Evolutionary conservation across 805 yeast species (phyloP).

Genomic region (Candida piceae): DNA sequence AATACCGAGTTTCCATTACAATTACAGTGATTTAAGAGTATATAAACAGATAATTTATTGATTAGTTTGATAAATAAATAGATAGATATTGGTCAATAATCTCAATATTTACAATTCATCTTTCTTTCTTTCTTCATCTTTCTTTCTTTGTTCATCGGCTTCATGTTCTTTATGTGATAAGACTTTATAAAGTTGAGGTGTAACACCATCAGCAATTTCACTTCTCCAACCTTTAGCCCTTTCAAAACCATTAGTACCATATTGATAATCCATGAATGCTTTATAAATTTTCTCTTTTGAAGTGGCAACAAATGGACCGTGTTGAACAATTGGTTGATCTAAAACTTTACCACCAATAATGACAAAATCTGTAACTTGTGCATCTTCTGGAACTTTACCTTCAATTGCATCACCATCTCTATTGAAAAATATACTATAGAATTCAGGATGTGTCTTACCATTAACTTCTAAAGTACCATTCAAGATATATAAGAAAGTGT

Average conservation of each 20-base stretch:
- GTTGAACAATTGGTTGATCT: conserved; percentile 74
- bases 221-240: conserved; percentile 57
- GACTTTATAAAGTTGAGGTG: conserved; percentile 21
- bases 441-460: conserved; percentile 38
- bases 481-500: conserved; percentile 64
- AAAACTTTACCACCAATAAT: conserved; percentile 72
- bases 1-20: too few relatives aligned
- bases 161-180: conserved; percentile 16
- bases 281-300: conserved; percentile 58
- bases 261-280: conserved; percentile 70
- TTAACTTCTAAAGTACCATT: conserved; percentile 52
- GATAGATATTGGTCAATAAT: background rate
- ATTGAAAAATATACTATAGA: conserved; percentile 58
- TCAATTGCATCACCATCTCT: conserved; percentile 58
- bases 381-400: conserved; percentile 46
- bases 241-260: conserved; percentile 65
- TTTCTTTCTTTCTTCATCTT: conserved; percentile 3
- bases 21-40: too few relatives aligned
- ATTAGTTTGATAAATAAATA: too few relatives aligned
- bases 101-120: conserved; percentile 17
- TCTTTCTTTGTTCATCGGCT: too few relatives aligned
- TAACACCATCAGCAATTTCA: conserved; percentile 32
- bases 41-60: too few relatives aligned
- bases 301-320: conserved; percentile 89
- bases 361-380: conserved; percentile 54